Percentiles rank a stretch among this genome's conserved stretches.
These are phyloP conservation scores for Syzygium jambos DNA, from an alignment of 345 rosid genomes.

Conservation along the genomic window DNA sequence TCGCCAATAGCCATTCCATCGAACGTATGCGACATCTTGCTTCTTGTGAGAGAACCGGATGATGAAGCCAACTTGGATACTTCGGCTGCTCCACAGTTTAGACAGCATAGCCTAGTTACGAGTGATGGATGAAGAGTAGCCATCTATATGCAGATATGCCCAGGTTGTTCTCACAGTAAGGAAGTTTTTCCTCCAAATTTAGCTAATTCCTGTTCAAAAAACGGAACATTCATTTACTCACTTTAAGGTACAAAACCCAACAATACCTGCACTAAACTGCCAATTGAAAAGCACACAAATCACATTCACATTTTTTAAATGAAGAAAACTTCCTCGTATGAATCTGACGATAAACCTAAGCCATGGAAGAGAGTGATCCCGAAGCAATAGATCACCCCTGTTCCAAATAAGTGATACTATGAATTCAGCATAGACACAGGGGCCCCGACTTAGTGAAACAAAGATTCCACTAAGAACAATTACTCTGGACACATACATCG, in stretches of 20 bases:
- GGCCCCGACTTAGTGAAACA: neutral
- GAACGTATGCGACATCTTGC: constrained; percentile 6
- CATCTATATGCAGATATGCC: constrained; percentile 21
- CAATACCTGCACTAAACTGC: neutral
- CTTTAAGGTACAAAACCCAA: neutral
- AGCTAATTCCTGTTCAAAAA: neutral
- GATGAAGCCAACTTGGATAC: constrained; percentile 23
- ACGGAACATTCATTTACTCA: neutral
- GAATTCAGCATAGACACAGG: neutral
- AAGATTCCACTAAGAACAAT: neutral
- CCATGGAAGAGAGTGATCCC: neutral
- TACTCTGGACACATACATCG: neutral
- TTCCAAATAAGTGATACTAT: neutral
- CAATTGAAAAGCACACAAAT: neutral
- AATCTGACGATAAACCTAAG: neutral
- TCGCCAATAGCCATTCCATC: constrained; percentile 14
- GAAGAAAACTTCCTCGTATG: neutral
- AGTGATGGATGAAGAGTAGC: constrained; percentile 33
- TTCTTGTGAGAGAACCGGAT: constrained; percentile 7
- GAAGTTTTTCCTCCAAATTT: constrained; percentile 4
- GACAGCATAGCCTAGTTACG: constrained; percentile 20
- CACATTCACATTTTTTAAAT: neutral
- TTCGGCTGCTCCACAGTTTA: constrained; percentile 17
- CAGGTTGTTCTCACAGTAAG: neutral
- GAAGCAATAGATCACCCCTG: neutral